Conservation (phyloP, 2,329 filamentous ascomycete species). For the Pseudonectria foliicola region DNA sequence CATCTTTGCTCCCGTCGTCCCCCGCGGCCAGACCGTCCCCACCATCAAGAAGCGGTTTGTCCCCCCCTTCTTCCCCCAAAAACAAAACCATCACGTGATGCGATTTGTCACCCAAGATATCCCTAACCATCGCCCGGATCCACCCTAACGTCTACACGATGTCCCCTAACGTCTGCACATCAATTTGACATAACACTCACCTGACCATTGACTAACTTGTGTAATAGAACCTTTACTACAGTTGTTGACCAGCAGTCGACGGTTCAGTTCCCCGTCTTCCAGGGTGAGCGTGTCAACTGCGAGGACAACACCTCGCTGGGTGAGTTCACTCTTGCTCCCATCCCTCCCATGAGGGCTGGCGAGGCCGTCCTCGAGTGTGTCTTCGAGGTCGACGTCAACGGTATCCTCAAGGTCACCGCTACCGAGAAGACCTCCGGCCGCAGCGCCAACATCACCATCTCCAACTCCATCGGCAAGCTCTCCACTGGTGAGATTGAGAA, state of each 20-base stretch:
- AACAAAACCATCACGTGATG: too few relatives aligned
- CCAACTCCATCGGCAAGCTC: slow-evolving; percentile 98
- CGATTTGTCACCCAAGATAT: too few relatives aligned
- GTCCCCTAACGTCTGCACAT: too few relatives aligned
- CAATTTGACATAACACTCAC: background rate
- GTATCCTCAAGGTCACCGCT: slow-evolving; percentile 98
- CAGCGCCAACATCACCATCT: slow-evolving; percentile 98
- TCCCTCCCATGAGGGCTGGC: slow-evolving; percentile 83
- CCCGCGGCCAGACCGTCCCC: slow-evolving; percentile 69
- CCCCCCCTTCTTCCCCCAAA: too few relatives aligned
- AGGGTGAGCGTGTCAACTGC: slow-evolving; percentile 97
- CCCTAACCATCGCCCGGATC: too few relatives aligned
- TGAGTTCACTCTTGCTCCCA: slow-evolving; percentile 91
- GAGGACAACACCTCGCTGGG: slow-evolving; percentile 97
- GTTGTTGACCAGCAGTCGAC: slow-evolving; percentile 64
- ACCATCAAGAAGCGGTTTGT: slow-evolving; percentile 64
- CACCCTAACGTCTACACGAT: too few relatives aligned
- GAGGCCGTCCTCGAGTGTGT: slow-evolving; percentile 96
- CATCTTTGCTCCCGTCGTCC: slow-evolving; percentile 92
- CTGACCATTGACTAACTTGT: slow-evolving; percentile 3
- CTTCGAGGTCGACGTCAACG: slow-evolving; percentile 99
- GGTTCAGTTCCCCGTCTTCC: slow-evolving; percentile 83
- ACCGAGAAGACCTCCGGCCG: slow-evolving; percentile 98
- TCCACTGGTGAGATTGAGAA: slow-evolving; percentile 90
- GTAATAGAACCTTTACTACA: slow-evolving; percentile 68